A percentile compares a stretch with the other conserved stretches of the same genome.
These are phyloP conservation scores for Ophioceras dolichostomum DNA, from an alignment of 2,329 filamentous ascomycete species.

Conservation along the genomic window DNA sequence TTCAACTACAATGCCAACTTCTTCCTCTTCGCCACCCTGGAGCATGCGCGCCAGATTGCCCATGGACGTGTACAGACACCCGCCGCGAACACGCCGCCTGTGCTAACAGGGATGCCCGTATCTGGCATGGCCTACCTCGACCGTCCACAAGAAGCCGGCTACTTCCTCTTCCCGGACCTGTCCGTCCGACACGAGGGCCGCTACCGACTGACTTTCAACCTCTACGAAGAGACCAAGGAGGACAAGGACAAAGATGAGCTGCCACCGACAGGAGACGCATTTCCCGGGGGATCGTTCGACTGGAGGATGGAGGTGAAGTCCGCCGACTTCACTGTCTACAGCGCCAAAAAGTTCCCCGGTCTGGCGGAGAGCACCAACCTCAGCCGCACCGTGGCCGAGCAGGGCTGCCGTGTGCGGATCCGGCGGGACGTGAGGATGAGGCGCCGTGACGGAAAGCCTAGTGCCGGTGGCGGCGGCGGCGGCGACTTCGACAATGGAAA, in stretches of 20 bases:
- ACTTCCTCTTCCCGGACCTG: constrained; percentile 95
- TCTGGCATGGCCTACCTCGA: constrained; percentile 95
- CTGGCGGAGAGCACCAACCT: constrained; percentile 79
- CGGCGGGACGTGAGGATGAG: constrained; percentile 54
- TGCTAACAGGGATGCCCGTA: constrained; percentile 87
- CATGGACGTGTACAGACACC: constrained; percentile 61
- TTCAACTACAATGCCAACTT: constrained; percentile 91
- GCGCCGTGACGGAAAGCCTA: constrained; percentile 37
- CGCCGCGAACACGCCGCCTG: constrained; percentile 61
- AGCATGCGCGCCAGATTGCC: constrained; percentile 72
- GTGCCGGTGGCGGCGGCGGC: constrained; percentile 3
- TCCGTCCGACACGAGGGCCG: constrained; percentile 92
- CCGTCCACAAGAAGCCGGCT: constrained; percentile 66
- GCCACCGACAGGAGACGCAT: constrained; percentile 19
- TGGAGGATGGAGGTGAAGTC: constrained; percentile 89
- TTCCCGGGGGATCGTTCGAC: constrained; percentile 48
- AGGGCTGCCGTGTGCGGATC: constrained; percentile 93
- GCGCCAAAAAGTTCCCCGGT: constrained; percentile 97
- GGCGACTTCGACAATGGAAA: constrained; percentile 12
- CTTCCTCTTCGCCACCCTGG: constrained; percentile 89
- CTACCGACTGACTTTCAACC: constrained; percentile 81
- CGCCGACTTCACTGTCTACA: constrained; percentile 75
- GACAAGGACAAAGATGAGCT: constrained; percentile 60
- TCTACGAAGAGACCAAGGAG: constrained; percentile 91
- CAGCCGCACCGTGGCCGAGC: constrained; percentile 86